Evolutionary conservation across 1,284 basidiomycete species (phyloP), one percentile per base, ranked within the genome.

Genomic region (Apiotrichum gracile): DNA sequence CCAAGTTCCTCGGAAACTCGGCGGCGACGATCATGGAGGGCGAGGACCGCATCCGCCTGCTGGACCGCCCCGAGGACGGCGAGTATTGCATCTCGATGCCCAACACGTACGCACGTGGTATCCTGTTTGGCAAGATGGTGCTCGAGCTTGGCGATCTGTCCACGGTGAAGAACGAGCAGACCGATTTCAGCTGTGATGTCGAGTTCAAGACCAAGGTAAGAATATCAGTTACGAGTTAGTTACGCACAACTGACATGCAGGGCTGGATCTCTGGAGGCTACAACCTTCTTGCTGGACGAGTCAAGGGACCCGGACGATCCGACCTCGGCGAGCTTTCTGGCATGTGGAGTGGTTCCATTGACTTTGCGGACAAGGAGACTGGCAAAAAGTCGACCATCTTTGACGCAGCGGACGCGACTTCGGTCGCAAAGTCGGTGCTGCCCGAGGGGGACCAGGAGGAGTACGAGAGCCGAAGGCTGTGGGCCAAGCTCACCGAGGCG

Each of bases 231-330:
- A 55, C 41, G 17, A 16, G 17, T n/a, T 6, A 21, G 10, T 27
- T n/a, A 17, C 44, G 35, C 17, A 27, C 26, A 21, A 34, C 19
- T 22, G 17, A 35, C 31, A 29, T 52, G 14, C 64, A 90, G 88
- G 94, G 94, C 24, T 98, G 94, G 81, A 97, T 97, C 73, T 92
- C 90, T 1, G 94, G 94, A 17, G 88, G 87, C 25, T 97, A 98
- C 78, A 98, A 99, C 70, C 84, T 86, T 24, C 85, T 99, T 54
- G 75, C 82, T 5, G 96, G 93, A 29, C 84, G 85, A 60, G 82
- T 97, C 61, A 85, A 85, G 60, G 69, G 72, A 2, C 72, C 74
- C 1, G 62, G 62, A n/a, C 81, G 79, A 55, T 78, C 79, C n/a
- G 85, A 91, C 3, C 78, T 88, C 17, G 94, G 93, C 12, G 92